These are phyloP conservation scores for Primulina eburnea DNA, from an alignment of 257 asterid species.

Conservation along the genomic window DNA sequence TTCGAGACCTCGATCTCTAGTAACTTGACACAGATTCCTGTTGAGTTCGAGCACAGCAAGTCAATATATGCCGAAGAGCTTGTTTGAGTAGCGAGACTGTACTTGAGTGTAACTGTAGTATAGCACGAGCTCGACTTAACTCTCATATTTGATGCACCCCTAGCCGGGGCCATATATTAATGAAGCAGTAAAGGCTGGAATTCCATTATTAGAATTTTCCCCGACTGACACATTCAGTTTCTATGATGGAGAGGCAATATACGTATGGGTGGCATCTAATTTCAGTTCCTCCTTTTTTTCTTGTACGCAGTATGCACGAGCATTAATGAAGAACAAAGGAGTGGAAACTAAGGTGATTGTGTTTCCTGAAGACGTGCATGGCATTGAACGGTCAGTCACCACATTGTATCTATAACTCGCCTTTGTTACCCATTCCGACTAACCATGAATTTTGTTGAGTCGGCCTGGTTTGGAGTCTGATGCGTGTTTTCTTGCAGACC, in stretches of 20 bases:
- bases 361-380: constrained; percentile 78
- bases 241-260: no score
- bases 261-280: constrained; percentile 14
- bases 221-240: no score
- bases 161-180: background rate
- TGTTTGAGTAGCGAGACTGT: background rate
- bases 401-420: background rate
- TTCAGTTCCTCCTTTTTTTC: constrained; percentile 4
- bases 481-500: constrained; percentile 53
- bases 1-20: background rate
- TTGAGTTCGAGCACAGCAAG: background rate
- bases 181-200: background rate
- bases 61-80: background rate
- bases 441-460: background rate
- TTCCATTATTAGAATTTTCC: no score
- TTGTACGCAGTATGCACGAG: constrained; percentile 67
- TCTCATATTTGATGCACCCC: background rate
- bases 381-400: constrained; percentile 59
- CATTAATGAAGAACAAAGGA: constrained; percentile 79
- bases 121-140: background rate
- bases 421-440: background rate
- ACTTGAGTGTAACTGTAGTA: background rate
- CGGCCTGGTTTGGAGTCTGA: background rate
- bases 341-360: constrained; percentile 64
- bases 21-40: background rate